Evolutionary conservation across 768 basidiomycete species (phyloP).

Genomic region (Psilocybe cubensis): DNA sequence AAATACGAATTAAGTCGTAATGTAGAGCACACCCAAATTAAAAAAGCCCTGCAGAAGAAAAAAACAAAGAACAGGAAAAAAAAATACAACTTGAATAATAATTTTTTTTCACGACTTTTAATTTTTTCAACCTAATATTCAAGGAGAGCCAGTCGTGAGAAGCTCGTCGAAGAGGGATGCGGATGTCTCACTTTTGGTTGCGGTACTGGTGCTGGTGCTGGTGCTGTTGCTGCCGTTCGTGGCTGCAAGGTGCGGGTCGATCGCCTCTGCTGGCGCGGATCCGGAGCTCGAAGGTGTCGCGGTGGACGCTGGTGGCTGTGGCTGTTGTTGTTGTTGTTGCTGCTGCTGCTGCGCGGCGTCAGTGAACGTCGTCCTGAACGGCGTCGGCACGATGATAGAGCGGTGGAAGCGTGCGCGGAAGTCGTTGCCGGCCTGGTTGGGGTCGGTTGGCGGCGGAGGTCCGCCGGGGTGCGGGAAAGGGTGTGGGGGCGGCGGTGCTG

Average conservation of each 20-base stretch:
- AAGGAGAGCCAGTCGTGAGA: slow-evolving; percentile 18
- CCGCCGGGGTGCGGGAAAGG: slow-evolving; percentile 27
- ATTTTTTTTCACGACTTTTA: neutral
- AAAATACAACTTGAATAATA: too few relatives aligned
- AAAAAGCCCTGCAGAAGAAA: neutral
- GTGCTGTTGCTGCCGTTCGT: slow-evolving; percentile 8
- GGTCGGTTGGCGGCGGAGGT: slow-evolving; percentile 26
- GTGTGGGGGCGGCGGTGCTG: slow-evolving; percentile 20
- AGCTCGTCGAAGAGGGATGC: slow-evolving; percentile 18
- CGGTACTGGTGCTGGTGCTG: slow-evolving; percentile 11
- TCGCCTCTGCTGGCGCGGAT: slow-evolving; percentile 28
- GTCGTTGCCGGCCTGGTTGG: slow-evolving; percentile 42
- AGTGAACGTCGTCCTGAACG: slow-evolving; percentile 45
- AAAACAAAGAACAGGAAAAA: too few relatives aligned
- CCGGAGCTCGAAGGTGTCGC: slow-evolving; percentile 31
- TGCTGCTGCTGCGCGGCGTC: too few relatives aligned
- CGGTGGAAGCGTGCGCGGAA: slow-evolving; percentile 72
- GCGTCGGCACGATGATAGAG: slow-evolving; percentile 60
- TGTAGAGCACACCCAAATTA: neutral
- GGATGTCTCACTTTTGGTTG: slow-evolving; percentile 22
- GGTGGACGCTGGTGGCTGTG: slow-evolving; percentile 28
- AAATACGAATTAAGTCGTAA: too few relatives aligned
- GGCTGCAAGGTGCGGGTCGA: slow-evolving; percentile 38
- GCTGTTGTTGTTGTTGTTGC: too few relatives aligned
- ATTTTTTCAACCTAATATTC: slow-evolving; percentile 17